These are phyloP conservation scores for Poa pratensis DNA, from an alignment of 176 grass and related monocot species.

Conservation along the genomic window DNA sequence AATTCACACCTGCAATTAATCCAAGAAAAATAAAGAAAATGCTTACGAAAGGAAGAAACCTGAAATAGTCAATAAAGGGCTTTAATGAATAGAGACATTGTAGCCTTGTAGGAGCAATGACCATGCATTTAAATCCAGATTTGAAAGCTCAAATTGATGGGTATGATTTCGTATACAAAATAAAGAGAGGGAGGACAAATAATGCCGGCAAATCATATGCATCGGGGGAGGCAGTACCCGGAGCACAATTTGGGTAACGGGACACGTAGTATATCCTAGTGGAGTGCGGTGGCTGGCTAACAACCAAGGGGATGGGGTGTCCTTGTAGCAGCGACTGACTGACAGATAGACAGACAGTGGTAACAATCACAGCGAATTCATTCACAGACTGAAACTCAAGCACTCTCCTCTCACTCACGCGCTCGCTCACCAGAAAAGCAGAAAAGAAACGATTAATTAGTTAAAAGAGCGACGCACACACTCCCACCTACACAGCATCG, in stretches of 20 bases:
- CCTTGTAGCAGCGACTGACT: slow-evolving; percentile 54
- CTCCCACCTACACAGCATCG: slow-evolving; percentile 18
- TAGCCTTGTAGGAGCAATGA: background rate
- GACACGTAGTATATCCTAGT: background rate
- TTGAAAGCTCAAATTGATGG: background rate
- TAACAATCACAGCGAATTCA: slow-evolving; percentile 30
- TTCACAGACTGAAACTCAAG: slow-evolving; percentile 13
- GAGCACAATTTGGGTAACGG: background rate
- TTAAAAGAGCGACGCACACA: background rate
- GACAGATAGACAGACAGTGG: slow-evolving; percentile 34
- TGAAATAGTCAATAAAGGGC: background rate
- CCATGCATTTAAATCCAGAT: background rate
- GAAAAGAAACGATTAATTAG: slow-evolving; percentile 11
- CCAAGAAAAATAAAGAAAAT: background rate
- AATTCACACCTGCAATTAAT: too few species aligned
- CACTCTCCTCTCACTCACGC: slow-evolving; percentile 29
- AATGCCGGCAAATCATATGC: background rate
- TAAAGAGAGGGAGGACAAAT: background rate
- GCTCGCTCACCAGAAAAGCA: slow-evolving; percentile 17
- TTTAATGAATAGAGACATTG: background rate
- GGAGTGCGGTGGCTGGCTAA: slow-evolving; percentile 38
- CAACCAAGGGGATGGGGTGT: slow-evolving; percentile 73
- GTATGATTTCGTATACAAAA: background rate
- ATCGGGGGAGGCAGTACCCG: background rate
- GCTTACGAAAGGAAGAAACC: background rate